Evolutionary conservation across 2,329 filamentous ascomycete genomes (phyloP).

Genomic region (Malbranchea cinnamomea): DNA sequence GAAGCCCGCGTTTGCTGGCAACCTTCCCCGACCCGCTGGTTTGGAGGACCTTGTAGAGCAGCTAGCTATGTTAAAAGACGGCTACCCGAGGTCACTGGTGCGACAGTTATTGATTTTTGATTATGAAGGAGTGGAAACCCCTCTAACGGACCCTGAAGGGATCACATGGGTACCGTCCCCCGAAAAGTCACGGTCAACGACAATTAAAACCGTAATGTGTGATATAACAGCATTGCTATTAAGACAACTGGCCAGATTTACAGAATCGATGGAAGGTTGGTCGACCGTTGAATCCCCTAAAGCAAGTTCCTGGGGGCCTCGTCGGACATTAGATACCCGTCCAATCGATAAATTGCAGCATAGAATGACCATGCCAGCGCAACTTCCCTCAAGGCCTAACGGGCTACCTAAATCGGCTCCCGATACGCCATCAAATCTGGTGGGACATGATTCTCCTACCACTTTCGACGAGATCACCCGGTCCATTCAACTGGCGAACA

Average conservation of each 20-base stretch:
- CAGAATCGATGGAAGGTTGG: slow-evolving; percentile 56
- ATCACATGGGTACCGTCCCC: slow-evolving; percentile 56
- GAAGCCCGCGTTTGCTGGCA: slow-evolving; percentile 8
- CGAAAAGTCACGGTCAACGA: slow-evolving; percentile 57
- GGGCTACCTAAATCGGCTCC: slow-evolving; percentile 23
- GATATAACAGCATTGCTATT: slow-evolving; percentile 60
- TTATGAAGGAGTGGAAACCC: slow-evolving; percentile 40
- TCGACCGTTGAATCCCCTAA: slow-evolving; percentile 66
- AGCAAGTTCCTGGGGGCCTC: slow-evolving; percentile 27
- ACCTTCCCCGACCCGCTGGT: slow-evolving; percentile 23
- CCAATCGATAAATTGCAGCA: slow-evolving; percentile 44
- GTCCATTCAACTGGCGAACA: slow-evolving; percentile 26
- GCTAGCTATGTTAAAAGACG: slow-evolving; percentile 54
- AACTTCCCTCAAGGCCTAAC: slow-evolving; percentile 32
- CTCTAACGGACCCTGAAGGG: slow-evolving; percentile 45
- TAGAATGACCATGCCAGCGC: slow-evolving; percentile 69
- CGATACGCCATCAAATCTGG: slow-evolving; percentile 18
- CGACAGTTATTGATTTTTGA: slow-evolving; percentile 74
- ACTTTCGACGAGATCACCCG: slow-evolving; percentile 40
- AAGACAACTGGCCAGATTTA: slow-evolving; percentile 60
- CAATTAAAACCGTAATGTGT: slow-evolving; percentile 67
- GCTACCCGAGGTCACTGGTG: slow-evolving; percentile 60
- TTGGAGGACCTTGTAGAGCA: slow-evolving; percentile 39
- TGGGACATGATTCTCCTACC: slow-evolving; percentile 31
- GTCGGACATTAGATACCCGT: slow-evolving; percentile 36